A percentile compares a stretch with the other conserved stretches of the same genome.
These are phyloP conservation scores for Trichodelitschia bisporula DNA, from an alignment of 495 filamentous ascomycete genomes.

Conservation along the genomic window DNA sequence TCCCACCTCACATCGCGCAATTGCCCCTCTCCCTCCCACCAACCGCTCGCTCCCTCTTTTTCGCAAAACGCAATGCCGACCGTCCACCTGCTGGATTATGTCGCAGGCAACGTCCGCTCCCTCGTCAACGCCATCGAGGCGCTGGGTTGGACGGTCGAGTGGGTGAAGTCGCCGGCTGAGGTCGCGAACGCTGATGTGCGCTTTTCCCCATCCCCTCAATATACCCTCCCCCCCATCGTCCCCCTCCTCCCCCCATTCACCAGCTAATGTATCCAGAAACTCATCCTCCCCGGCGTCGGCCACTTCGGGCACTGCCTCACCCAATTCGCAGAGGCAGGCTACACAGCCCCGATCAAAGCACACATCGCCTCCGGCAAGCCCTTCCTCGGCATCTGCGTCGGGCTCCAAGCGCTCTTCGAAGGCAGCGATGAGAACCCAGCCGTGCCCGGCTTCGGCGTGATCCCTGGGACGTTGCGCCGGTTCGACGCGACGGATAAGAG, in stretches of 20 bases:
- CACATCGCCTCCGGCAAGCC: conserved; percentile 76
- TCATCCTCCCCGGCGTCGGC: conserved; percentile 88
- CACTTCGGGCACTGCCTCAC: conserved; percentile 91
- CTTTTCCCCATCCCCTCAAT: conserved; percentile 1
- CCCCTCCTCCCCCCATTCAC: no score
- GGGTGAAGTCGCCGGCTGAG: conserved; percentile 67
- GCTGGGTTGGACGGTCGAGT: conserved; percentile 76
- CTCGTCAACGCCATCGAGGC: conserved; percentile 94
- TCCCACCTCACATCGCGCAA: no score
- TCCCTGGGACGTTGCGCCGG: conserved; percentile 43
- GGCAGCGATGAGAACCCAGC: conserved; percentile 53
- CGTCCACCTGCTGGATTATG: conserved; percentile 76
- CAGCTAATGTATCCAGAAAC: conserved; percentile 25
- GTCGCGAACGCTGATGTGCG: conserved; percentile 62
- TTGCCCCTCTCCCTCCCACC: not conserved
- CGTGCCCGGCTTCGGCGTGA: conserved; percentile 45
- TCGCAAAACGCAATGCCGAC: conserved; percentile 36
- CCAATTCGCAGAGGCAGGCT: conserved; percentile 56
- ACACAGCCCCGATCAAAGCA: conserved; percentile 47
- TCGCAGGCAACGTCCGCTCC: conserved; percentile 76
- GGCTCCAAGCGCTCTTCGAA: conserved; percentile 70
- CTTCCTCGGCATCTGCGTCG: conserved; percentile 96
- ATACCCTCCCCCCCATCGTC: no score
- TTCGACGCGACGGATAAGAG: conserved; percentile 62
- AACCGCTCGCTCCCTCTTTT: not conserved